phyloP scores from a whole-genome alignment of 129 eudicot genomes.

The Deinandra increscens region DNA sequence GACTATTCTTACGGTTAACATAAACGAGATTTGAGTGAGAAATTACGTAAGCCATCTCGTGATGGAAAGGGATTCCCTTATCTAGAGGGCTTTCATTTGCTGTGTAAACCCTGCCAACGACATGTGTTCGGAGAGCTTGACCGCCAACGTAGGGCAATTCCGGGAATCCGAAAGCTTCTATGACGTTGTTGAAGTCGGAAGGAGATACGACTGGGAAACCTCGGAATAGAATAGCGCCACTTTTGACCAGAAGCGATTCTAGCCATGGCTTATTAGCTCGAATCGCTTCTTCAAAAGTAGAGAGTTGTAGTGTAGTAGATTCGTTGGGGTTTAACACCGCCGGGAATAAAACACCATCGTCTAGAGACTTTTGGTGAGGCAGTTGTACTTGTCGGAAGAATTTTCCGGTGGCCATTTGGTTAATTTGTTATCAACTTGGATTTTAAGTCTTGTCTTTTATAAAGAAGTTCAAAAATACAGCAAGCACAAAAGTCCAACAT shows the following conservation, averaged over 20 bases:
- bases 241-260: slow-evolving; percentile 38
- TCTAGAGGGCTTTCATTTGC: slow-evolving; percentile 89
- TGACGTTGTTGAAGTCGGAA: slow-evolving; percentile 66
- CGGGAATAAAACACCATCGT: slow-evolving; percentile 41
- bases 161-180: slow-evolving; percentile 75
- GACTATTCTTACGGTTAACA: no score
- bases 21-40: neutral
- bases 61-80: slow-evolving; percentile 70
- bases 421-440: neutral
- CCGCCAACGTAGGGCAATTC: slow-evolving; percentile 77
- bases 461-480: no score
- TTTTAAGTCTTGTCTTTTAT: no score
- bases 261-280: slow-evolving; percentile 54
- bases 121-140: slow-evolving; percentile 66
- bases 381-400: slow-evolving; percentile 37
- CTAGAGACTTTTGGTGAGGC: slow-evolving; percentile 46
- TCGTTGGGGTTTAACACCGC: slow-evolving; percentile 43
- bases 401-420: slow-evolving; percentile 24
- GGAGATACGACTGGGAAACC: slow-evolving; percentile 49
- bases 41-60: slow-evolving; percentile 81
- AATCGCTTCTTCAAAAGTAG: slow-evolving; percentile 36
- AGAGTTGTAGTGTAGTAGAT: neutral
- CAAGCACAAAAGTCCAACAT: neutral
- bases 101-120: slow-evolving; percentile 77
- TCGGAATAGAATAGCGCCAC: slow-evolving; percentile 67